A percentile compares a stretch with the other conserved stretches of the same genome.
These are phyloP conservation scores for Boletus tylopilopsis DNA, from an alignment of 768 basidiomycete species.

Conservation along the genomic window DNA sequence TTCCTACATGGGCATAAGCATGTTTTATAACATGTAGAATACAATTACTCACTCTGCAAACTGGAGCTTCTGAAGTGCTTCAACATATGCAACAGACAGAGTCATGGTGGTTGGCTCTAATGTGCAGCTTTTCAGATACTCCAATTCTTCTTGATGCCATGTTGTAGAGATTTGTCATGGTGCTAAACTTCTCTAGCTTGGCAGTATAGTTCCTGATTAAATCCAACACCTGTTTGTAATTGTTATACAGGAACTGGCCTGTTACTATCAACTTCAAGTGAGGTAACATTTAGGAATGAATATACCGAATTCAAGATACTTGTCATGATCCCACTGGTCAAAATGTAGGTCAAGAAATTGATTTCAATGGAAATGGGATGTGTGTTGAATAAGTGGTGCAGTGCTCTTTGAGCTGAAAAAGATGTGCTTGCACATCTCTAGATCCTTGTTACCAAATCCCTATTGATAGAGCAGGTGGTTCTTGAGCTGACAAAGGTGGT, in stretches of 20 bases:
- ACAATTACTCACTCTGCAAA: neutral
- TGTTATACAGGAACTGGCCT: neutral
- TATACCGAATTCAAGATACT: neutral
- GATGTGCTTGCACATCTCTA: no score
- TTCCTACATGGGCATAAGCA: neutral
- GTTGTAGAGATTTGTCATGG: neutral
- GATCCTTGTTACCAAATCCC: no score
- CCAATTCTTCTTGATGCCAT: neutral
- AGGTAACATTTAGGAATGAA: no score
- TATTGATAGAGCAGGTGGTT: no score
- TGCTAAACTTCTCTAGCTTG: neutral
- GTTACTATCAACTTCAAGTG: no score
- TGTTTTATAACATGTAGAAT: no score
- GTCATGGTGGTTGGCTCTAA: neutral
- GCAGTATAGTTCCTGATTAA: neutral
- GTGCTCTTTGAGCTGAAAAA: no score
- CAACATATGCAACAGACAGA: neutral
- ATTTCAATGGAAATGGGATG: no score
- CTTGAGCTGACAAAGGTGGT: no score
- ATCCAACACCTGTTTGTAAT: neutral
- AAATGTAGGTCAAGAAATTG: no score
- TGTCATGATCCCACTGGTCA: no score
- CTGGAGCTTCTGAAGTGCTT: neutral
- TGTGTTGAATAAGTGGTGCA: no score
- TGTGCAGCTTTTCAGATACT: neutral